These are phyloP conservation scores for Zymoseptoria passerinii DNA, from an alignment of 2,329 filamentous ascomycete species.

Conservation along the genomic window DNA sequence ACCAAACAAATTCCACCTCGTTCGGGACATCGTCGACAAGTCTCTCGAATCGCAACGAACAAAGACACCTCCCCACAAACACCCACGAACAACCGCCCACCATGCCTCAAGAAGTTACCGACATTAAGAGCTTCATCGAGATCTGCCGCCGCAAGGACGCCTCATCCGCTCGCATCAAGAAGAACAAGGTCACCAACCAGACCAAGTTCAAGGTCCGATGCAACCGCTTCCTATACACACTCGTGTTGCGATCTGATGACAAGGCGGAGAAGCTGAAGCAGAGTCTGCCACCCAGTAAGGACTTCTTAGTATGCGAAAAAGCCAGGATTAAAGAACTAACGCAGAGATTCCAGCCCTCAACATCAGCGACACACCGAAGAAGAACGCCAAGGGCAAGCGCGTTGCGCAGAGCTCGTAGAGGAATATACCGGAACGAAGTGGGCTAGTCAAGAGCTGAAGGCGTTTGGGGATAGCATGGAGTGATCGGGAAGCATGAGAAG, in stretches of 20 bases:
- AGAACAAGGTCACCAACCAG: constrained; percentile 62
- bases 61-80: background rate
- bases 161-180: constrained; percentile 67
- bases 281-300: constrained; percentile 84
- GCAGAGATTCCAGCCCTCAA: constrained; percentile 40
- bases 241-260: constrained; percentile 95
- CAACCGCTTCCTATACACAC: constrained; percentile 84
- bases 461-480: background rate
- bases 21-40: background rate
- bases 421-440: background rate
- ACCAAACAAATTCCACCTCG: constrained; percentile 5
- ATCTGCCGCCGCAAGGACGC: constrained; percentile 99
- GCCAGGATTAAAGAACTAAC: background rate
- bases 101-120: constrained; percentile 97
- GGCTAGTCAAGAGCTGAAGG: background rate
- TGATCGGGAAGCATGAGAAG: background rate
- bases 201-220: constrained; percentile 99
- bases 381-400: constrained; percentile 52
- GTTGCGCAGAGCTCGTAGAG: constrained; percentile 27
- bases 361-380: constrained; percentile 54
- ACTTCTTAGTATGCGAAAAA: constrained; percentile 29
- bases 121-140: constrained; percentile 99
- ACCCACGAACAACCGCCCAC: constrained; percentile 43
- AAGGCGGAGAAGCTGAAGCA: constrained; percentile 99
- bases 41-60: background rate